A percentile compares a stretch with the other conserved stretches of the same genome.
Conservation (phyloP, 75 land plant genomes). For the Isoetes taiwanensis region DNA sequence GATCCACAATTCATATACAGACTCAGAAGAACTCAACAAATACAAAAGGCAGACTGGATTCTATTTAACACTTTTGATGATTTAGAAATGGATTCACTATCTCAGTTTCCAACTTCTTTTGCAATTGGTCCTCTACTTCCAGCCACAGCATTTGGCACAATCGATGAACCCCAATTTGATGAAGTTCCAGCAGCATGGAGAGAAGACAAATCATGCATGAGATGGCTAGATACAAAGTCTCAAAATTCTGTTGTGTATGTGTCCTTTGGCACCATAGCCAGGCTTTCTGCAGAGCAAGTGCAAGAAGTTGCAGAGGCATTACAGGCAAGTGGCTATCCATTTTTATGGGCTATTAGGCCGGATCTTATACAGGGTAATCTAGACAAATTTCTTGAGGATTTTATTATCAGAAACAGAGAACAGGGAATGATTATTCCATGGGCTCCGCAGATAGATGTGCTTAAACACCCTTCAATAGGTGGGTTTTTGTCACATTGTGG, state of each 20-base stretch:
- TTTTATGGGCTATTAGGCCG: background rate
- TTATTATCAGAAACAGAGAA: background rate
- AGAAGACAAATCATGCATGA: background rate
- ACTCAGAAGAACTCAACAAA: no score
- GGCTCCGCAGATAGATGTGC: background rate
- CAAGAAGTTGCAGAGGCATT: background rate
- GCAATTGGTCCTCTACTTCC: no score
- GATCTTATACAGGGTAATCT: background rate
- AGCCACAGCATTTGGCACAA: no score
- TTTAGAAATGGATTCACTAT: no score
- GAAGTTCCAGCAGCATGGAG: no score
- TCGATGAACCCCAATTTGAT: no score
- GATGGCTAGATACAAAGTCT: background rate
- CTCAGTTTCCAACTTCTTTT: no score
- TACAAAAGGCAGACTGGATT: no score
- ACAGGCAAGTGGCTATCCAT: background rate
- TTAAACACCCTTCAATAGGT: background rate
- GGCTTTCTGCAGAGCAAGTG: background rate
- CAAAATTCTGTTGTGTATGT: background rate
- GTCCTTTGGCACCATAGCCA: background rate
- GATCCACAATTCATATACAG: no score
- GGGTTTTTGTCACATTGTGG: constrained; percentile 4
- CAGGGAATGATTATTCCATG: constrained; percentile 4
- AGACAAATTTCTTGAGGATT: background rate
- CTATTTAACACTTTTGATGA: no score